Conservation (phyloP, 1,284 basidiomycete species). For the Sphaerobolus stellatus region DNA sequence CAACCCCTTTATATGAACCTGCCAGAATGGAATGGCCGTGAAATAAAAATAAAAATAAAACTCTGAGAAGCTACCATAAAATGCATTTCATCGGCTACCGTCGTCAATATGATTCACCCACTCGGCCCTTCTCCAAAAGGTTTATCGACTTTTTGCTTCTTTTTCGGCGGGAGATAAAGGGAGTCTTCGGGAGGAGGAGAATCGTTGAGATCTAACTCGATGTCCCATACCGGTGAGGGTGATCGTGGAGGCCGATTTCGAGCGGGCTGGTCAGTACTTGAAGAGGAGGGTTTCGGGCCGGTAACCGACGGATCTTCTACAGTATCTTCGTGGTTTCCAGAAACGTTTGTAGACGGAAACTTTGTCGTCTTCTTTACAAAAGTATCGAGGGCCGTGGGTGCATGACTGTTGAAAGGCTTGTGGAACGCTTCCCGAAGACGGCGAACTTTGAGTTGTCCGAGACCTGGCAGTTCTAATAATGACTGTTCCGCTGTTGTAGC, state of each 20-base stretch:
- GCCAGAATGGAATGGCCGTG: too few relatives aligned
- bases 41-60: too few relatives aligned
- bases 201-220: conserved; percentile 50
- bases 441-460: conserved; percentile 93
- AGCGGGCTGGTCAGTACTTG: conserved; percentile 9
- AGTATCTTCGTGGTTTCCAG: neutral
- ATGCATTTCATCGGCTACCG: too few relatives aligned
- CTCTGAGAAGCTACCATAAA: too few relatives aligned
- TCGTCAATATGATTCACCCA: too few relatives aligned
- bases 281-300: conserved; percentile 11
- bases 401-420: conserved; percentile 68
- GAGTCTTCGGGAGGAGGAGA: neutral
- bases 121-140: conserved; percentile 1
- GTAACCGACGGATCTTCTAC: neutral
- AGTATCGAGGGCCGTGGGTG: conserved; percentile 24
- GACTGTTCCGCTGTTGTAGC: conserved; percentile 71
- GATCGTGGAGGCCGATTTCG: conserved; percentile 25
- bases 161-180: neutral
- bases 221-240: conserved; percentile 57
- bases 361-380: conserved; percentile 7
- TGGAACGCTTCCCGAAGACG: conserved; percentile 77
- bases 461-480: conserved; percentile 83
- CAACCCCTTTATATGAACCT: too few relatives aligned
- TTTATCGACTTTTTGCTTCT: conserved; percentile 3
- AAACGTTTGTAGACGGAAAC: neutral